Base-by-base conservation (phyloP, 139 green algal genomes). In the Limnomonas spitsbergensis region DNA sequence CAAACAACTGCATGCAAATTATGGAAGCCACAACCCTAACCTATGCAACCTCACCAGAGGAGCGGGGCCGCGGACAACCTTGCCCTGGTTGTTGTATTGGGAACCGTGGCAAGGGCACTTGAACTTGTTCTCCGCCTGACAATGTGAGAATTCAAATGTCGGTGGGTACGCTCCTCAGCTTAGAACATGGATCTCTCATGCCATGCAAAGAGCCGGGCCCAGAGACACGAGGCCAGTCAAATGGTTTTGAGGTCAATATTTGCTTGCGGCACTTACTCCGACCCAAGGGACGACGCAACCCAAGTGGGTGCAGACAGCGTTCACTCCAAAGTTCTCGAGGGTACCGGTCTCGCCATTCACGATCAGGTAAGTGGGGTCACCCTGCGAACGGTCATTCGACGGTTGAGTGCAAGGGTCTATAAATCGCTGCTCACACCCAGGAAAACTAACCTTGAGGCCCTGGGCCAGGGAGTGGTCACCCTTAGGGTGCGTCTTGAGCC, bases 281-380 rank as follows among this genome's bases (percentile, higher is more conserved):
- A 97, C 95, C 95, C 95, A 99, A 24, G 96, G 96, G n/a, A 99
- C 96, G 69, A 99, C 96, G 89, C 96, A 99, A 56, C 96, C 96
- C 80, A 99, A 80, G 89, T 99, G 96, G 38, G 96, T 99, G 96
- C 96, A 99, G 66, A 99, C 94, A 67, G 96, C 95, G 85, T 99
- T 99, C 2, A 99, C 75, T 78, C 96, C 96, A 80, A 91, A 99
- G 40, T 93, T 93, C 84, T 96, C 91, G 40, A 99, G 89, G 26
- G 80, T 77, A 71, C 84, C 82, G 14, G 96, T 84, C 31, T 85
- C 69, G 66, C 83, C 97, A n/a, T n/a, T n/a, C 32, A 99, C 94
- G 47, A 99, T 90, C 39, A 99, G 88, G 93, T 99, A 99, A 38
- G 94, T 98, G 66, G 96, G 93, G 81, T 99, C 96, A 69, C 93